phyloP scores from a whole-genome alignment of 305 asterid genomes.

The Solanum chacoense region DNA sequence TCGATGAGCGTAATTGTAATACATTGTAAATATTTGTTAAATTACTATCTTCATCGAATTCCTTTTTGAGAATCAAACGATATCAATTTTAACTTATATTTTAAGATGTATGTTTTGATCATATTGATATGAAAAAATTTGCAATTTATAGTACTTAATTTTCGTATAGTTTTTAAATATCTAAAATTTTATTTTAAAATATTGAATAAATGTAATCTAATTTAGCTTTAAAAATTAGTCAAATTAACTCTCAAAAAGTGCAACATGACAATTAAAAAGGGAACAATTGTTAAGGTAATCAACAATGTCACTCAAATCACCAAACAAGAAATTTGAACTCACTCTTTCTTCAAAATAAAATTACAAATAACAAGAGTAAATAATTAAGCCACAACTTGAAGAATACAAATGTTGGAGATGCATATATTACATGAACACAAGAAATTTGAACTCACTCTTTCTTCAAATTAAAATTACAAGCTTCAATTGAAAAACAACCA shows the following conservation, averaged over 20 bases:
- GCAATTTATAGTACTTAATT: too few relatives aligned
- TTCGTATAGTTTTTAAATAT: too few relatives aligned
- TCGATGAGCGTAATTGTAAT: neutral
- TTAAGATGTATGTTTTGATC: neutral
- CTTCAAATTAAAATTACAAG: neutral
- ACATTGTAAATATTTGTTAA: neutral
- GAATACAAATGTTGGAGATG: neutral
- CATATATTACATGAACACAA: neutral
- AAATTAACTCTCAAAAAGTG: neutral
- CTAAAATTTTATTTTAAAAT: too few relatives aligned
- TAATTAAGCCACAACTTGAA: neutral
- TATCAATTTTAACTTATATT: too few relatives aligned
- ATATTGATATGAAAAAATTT: neutral
- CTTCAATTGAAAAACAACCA: neutral
- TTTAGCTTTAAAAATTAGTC: too few relatives aligned
- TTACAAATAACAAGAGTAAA: neutral
- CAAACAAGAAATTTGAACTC: neutral
- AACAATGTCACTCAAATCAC: neutral
- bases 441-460: neutral
- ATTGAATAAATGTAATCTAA: too few relatives aligned
- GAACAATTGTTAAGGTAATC: neutral
- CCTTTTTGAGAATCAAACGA: too few relatives aligned
- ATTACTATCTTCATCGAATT: too few relatives aligned
- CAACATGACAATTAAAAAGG: neutral
- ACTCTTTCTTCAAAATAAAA: neutral